phyloP scores from a whole-genome alignment of 148 eudicot species.

The Vaccinium corymbosum region DNA sequence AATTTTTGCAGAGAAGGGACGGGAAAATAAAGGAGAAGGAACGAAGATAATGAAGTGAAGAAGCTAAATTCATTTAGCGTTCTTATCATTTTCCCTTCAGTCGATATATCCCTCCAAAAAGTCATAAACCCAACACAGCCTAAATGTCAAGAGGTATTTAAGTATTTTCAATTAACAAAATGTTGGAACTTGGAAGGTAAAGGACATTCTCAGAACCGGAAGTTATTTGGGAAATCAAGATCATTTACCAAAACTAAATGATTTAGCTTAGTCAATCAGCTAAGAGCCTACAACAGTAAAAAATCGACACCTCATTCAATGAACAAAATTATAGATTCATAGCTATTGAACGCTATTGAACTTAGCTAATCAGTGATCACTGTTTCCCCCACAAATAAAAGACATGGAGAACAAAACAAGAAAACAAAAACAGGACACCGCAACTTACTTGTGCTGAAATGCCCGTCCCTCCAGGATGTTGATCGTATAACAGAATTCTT shows the following conservation, averaged over 20 bases:
- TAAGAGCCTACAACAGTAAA: background rate
- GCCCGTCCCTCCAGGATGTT: constrained; percentile 91
- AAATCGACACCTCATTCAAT: background rate
- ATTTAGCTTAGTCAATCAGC: background rate
- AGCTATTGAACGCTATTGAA: background rate
- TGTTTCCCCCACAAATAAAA: background rate
- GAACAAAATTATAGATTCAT: background rate
- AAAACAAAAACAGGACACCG: background rate
- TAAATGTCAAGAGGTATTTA: background rate
- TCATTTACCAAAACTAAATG: background rate
- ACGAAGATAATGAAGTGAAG: background rate
- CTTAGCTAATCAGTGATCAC: background rate
- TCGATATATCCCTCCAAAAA: background rate
- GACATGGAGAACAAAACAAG: background rate
- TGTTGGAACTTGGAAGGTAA: background rate
- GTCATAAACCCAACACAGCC: background rate
- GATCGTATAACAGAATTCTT: constrained; percentile 85
- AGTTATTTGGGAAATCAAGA: background rate
- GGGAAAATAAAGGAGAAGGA: background rate
- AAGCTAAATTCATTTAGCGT: background rate
- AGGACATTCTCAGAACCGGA: background rate
- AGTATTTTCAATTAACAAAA: background rate
- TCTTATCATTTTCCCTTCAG: background rate
- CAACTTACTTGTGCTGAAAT: constrained; percentile 72
- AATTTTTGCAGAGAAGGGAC: background rate